Evolutionary conservation across 176 grass and related monocot species (phyloP).

Genomic region (Saccharum spontaneum): DNA sequence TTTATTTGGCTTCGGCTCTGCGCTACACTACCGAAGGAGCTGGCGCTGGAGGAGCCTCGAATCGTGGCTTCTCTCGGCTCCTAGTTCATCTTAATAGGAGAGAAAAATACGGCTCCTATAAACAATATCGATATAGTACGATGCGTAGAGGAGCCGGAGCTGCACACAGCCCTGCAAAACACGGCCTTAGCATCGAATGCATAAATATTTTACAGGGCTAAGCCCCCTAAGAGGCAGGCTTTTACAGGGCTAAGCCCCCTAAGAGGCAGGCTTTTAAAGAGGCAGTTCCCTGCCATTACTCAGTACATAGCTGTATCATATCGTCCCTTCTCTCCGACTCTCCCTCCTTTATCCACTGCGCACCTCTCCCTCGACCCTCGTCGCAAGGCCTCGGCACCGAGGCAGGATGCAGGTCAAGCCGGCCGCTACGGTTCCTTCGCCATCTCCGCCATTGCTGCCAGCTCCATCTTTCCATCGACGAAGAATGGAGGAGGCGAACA

Average conservation of each 20-base stretch:
- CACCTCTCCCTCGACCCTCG: not conserved
- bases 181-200: not conserved
- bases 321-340: not conserved
- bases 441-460: slow-evolving; percentile 17
- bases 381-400: not conserved
- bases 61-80: no score
- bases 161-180: no score
- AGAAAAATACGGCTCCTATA: no score
- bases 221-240: no score
- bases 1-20: no score
- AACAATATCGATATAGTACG: no score
- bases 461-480: not conserved
- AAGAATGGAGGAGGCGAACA: slow-evolving; percentile 14
- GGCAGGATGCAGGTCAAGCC: slow-evolving; percentile 18
- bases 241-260: not conserved
- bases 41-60: no score
- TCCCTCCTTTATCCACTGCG: not conserved
- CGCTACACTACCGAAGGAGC: no score
- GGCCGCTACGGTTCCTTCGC: not conserved
- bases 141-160: no score
- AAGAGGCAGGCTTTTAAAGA: not conserved
- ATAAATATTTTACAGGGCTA: not conserved
- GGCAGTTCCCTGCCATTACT: slow-evolving; percentile 27
- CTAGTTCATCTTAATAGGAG: no score
- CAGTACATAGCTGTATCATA: slow-evolving; percentile 9